These are phyloP conservation scores for Cryptococcus sp. DNA, from an alignment of 1,284 basidiomycete species.

Conservation along the genomic window DNA sequence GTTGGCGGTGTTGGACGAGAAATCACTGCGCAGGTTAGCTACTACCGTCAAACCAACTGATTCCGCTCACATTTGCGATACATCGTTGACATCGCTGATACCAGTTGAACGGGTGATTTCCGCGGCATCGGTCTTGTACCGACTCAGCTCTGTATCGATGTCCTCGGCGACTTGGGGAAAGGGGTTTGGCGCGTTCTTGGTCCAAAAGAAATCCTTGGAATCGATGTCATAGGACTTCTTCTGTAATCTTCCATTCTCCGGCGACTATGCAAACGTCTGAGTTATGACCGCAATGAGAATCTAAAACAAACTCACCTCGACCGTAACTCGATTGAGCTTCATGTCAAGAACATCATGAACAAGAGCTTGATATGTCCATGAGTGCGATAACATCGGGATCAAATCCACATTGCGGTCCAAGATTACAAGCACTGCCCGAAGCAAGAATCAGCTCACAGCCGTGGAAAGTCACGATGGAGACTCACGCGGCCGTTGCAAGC, in stretches of 20 bases:
- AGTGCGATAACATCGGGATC: constrained; percentile 91
- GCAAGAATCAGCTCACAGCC: neutral
- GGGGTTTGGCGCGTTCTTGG: constrained; percentile 90
- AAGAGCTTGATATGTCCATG: constrained; percentile 99
- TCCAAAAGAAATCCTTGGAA: constrained; percentile 99
- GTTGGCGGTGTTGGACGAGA: constrained; percentile 92
- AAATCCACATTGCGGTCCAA: constrained; percentile 95
- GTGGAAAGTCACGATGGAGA: neutral
- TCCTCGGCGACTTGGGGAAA: constrained; percentile 99
- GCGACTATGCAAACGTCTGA: constrained; percentile 43
- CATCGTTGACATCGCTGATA: constrained; percentile 93
- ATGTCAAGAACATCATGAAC: constrained; percentile 97
- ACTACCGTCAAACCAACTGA: neutral
- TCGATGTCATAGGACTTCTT: constrained; percentile 95
- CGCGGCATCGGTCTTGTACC: constrained; percentile 93
- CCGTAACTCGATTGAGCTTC: constrained; percentile 92
- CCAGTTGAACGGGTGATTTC: constrained; percentile 97
- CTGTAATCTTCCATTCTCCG: constrained; percentile 62
- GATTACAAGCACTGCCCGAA: constrained; percentile 75
- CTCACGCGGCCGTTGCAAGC: constrained; percentile 77
- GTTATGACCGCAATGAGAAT: neutral
- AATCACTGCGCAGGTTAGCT: constrained; percentile 61
- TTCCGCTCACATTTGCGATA: constrained; percentile 76
- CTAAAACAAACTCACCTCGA: constrained; percentile 56
- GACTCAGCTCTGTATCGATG: constrained; percentile 79